Conservation (phyloP, 1,139 yeast genomes). For the Wickerhamomyces sp. region DNA sequence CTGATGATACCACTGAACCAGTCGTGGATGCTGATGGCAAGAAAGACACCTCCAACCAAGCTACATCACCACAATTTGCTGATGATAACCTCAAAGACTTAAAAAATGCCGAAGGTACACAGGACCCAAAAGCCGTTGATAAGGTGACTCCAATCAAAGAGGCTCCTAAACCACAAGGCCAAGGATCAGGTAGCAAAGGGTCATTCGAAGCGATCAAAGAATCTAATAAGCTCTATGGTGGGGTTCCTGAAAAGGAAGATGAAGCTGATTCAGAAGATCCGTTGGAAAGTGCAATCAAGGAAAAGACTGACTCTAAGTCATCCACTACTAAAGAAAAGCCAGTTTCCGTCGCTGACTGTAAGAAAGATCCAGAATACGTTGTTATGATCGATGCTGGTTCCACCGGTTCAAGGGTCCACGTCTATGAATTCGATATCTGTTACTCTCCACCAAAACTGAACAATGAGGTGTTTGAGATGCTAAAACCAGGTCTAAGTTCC, state of each 20-base stretch:
- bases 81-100: slow-evolving; percentile 16
- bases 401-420: slow-evolving; percentile 92
- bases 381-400: slow-evolving; percentile 97
- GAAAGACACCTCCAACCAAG: slow-evolving; percentile 5
- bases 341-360: slow-evolving; percentile 23
- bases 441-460: slow-evolving; percentile 73
- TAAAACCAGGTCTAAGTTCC: slow-evolving; percentile 87
- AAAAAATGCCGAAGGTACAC: slow-evolving; percentile 8
- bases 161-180: slow-evolving; percentile 22
- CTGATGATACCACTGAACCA: slow-evolving; percentile 13
- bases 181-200: slow-evolving; percentile 10
- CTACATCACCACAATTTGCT: slow-evolving; percentile 19
- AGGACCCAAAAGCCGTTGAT: slow-evolving; percentile 21
- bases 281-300: slow-evolving; percentile 3
- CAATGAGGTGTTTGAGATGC: slow-evolving; percentile 79
- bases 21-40: neutral
- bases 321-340: slow-evolving; percentile 1
- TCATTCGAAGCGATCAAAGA: slow-evolving; percentile 24
- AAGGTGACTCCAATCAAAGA: slow-evolving; percentile 21
- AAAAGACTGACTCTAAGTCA: slow-evolving; percentile 4
- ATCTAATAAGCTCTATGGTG: slow-evolving; percentile 20
- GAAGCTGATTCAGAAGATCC: slow-evolving; percentile 3
- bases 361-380: slow-evolving; percentile 48
- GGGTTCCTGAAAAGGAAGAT: slow-evolving; percentile 22
- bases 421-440: slow-evolving; percentile 86